Percentiles rank a stretch among this genome's conserved stretches.
These are phyloP conservation scores for Gynostemma pentaphyllum DNA, from an alignment of 306 rosid genomes.

Conservation along the genomic window DNA sequence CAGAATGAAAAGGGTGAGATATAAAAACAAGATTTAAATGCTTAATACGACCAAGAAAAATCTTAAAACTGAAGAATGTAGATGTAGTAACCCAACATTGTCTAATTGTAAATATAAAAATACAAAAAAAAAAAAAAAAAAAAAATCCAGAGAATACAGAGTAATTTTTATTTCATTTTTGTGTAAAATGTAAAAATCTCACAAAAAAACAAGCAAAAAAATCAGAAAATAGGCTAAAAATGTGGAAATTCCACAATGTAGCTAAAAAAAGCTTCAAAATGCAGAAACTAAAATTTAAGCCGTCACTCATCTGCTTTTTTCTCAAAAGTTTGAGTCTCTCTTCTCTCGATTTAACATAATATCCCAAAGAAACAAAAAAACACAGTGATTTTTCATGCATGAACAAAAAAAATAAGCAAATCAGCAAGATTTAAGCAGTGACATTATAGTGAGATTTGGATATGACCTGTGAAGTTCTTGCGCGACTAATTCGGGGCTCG, in stretches of 20 bases:
- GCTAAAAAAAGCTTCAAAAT: background rate
- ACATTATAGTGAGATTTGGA: too few species aligned
- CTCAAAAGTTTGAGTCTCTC: too few species aligned
- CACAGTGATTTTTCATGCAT: background rate
- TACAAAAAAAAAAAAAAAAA: background rate
- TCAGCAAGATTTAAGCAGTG: too few species aligned
- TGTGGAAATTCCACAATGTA: background rate
- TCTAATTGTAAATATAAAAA: too few species aligned
- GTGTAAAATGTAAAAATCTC: too few species aligned
- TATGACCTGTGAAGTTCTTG: slow-evolving; percentile 65
- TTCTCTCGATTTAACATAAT: too few species aligned
- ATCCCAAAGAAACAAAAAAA: too few species aligned
- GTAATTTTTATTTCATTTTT: too few species aligned
- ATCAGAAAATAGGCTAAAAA: background rate
- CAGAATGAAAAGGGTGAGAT: background rate
- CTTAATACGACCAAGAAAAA: background rate
- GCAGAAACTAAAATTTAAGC: background rate
- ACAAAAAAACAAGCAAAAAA: slow-evolving; percentile 1
- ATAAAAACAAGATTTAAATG: background rate
- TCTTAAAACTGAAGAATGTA: slow-evolving; percentile 5
- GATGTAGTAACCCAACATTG: background rate
- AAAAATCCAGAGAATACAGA: background rate
- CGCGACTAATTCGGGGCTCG: slow-evolving; percentile 73
- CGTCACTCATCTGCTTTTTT: too few species aligned
- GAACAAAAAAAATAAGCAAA: slow-evolving; percentile 8